A percentile compares a stretch with the other conserved stretches of the same genome.
These are phyloP conservation scores for Gyromitra esculenta DNA, from an alignment of 2,329 filamentous ascomycete genomes.

Conservation along the genomic window DNA sequence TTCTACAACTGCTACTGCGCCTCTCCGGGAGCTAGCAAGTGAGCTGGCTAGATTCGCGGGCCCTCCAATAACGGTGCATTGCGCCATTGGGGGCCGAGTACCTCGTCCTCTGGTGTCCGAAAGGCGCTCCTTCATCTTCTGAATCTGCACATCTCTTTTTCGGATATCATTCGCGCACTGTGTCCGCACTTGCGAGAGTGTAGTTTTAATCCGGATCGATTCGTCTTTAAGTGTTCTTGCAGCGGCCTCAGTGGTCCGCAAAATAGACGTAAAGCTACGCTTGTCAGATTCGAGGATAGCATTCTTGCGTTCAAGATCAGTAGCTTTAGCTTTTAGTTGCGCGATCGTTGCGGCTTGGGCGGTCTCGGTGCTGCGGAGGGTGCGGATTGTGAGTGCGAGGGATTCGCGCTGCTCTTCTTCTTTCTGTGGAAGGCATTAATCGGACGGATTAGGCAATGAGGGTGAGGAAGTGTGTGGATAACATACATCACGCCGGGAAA, in stretches of 20 bases:
- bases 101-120: constrained; percentile 69
- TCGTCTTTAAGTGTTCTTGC: constrained; percentile 85
- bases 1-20: constrained; percentile 57
- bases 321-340: constrained; percentile 65
- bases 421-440: constrained; percentile 67
- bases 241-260: constrained; percentile 77
- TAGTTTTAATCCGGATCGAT: constrained; percentile 77
- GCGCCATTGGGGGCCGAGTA: constrained; percentile 61
- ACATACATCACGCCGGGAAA: constrained; percentile 85
- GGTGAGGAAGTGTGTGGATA: constrained; percentile 63
- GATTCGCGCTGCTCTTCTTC: constrained; percentile 89
- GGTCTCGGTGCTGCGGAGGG: constrained; percentile 74
- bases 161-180: constrained; percentile 91
- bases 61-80: constrained; percentile 56
- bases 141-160: constrained; percentile 87
- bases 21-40: constrained; percentile 41
- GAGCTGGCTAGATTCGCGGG: constrained; percentile 7
- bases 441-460: not conserved
- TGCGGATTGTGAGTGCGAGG: constrained; percentile 79
- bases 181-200: constrained; percentile 82
- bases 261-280: constrained; percentile 73
- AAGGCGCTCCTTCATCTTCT: constrained; percentile 86
- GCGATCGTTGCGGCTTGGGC: constrained; percentile 54
- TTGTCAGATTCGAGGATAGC: constrained; percentile 75
- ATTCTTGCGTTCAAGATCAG: constrained; percentile 68